Conservation (phyloP, 345 rosid genomes). For the Bruguiera gymnorhiza region DNA sequence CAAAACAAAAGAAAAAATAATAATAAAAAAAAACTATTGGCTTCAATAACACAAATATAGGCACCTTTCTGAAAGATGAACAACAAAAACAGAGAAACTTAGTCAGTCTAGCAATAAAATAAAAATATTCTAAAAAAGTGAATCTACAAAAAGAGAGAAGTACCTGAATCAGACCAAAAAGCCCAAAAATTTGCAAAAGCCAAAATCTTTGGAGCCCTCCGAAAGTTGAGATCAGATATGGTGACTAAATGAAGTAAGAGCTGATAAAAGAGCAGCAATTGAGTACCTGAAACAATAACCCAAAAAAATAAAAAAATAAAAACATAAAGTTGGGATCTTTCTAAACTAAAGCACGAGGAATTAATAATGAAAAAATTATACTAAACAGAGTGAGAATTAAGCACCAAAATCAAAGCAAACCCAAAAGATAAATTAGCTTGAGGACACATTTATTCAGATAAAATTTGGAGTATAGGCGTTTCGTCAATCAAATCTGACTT, state of each 20-base stretch:
- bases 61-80: background rate
- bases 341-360: too few species aligned
- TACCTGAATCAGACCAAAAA: slow-evolving; percentile 44
- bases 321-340: background rate
- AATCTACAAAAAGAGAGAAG: background rate
- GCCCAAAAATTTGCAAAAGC: slow-evolving; percentile 16
- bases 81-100: background rate
- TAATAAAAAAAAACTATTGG: slow-evolving; percentile 14
- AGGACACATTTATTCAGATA: too few species aligned
- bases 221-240: slow-evolving; percentile 21
- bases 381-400: too few species aligned
- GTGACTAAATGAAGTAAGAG: slow-evolving; percentile 37
- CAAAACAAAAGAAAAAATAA: background rate
- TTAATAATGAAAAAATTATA: too few species aligned
- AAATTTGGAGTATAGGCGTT: too few species aligned
- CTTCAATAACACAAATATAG: slow-evolving; percentile 11
- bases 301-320: background rate
- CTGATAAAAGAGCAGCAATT: slow-evolving; percentile 26
- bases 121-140: background rate
- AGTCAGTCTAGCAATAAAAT: background rate
- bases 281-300: slow-evolving; percentile 35
- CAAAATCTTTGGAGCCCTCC: slow-evolving; percentile 9
- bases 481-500: too few species aligned
- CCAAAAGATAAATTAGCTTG: too few species aligned
- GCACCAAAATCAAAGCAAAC: too few species aligned